Percentiles rank a stretch among this genome's conserved stretches.
phyloP scores from a whole-genome alignment of 2,329 filamentous ascomycete genomes.

The Ceratocystiopsis minuta region DNA sequence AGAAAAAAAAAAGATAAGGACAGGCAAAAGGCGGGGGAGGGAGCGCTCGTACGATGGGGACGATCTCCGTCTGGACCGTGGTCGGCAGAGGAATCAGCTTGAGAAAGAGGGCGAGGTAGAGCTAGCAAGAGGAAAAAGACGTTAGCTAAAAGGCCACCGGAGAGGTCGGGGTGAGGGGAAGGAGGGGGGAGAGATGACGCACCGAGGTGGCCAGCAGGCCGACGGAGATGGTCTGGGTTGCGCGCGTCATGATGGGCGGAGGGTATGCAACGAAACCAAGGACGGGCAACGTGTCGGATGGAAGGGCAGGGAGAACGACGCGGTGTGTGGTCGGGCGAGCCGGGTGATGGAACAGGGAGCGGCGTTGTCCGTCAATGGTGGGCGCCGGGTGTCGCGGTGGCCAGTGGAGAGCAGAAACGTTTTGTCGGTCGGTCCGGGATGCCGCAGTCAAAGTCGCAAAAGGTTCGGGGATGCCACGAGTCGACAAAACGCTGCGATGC shows the following conservation, averaged over 20 bases:
- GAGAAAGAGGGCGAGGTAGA: conserved; percentile 77
- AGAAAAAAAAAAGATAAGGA: background rate
- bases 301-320: background rate
- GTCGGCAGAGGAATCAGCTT: conserved; percentile 65
- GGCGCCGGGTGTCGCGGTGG: too few relatives aligned
- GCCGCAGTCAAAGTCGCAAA: too few relatives aligned
- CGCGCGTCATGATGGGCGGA: conserved; percentile 65
- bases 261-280: too few relatives aligned
- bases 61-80: conserved; percentile 64
- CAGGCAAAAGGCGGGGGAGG: background rate
- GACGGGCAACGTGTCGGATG: too few relatives aligned
- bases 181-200: conserved; percentile 25
- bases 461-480: too few relatives aligned
- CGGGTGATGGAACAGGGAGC: too few relatives aligned
- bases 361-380: too few relatives aligned
- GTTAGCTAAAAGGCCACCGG: background rate
- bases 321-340: too few relatives aligned
- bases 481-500: too few relatives aligned
- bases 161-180: too few relatives aligned
- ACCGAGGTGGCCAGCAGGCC: conserved; percentile 78
- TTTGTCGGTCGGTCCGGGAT: too few relatives aligned
- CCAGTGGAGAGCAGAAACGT: too few relatives aligned
- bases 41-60: conserved; percentile 58
- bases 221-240: conserved; percentile 79
- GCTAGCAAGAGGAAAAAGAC: conserved; percentile 26